Evolutionary conservation across 805 yeast genomes (phyloP).

Genomic region (Starmerella khaoyaiensis): DNA sequence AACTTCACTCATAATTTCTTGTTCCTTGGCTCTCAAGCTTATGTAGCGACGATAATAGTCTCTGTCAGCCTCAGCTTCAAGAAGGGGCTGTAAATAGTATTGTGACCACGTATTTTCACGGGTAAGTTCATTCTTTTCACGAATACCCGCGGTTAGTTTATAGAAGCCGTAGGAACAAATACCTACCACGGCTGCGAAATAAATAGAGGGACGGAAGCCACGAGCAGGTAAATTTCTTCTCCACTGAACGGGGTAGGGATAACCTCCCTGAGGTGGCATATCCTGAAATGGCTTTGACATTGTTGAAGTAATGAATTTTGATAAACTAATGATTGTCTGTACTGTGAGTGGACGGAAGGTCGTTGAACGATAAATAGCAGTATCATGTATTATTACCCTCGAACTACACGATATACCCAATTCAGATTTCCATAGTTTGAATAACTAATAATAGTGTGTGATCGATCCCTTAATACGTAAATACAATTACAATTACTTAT

Average conservation of each 20-base stretch:
- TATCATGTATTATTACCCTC: too few species aligned
- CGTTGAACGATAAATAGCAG: not conserved
- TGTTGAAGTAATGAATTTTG: not conserved
- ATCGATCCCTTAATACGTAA: too few species aligned
- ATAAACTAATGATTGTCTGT: not conserved
- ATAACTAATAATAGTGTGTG: too few species aligned
- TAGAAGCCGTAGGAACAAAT: slow-evolving; percentile 63
- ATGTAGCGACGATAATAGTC: slow-evolving; percentile 57
- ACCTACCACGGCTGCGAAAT: slow-evolving; percentile 51
- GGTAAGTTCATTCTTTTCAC: slow-evolving; percentile 57
- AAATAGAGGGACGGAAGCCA: slow-evolving; percentile 68
- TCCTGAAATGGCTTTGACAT: slow-evolving; percentile 39
- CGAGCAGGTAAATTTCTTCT: slow-evolving; percentile 73
- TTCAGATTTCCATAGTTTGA: too few species aligned
- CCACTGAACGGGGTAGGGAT: slow-evolving; percentile 72
- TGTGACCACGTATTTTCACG: slow-evolving; percentile 73
- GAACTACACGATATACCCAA: too few species aligned
- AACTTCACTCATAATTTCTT: slow-evolving; percentile 48
- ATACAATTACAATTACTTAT: too few species aligned
- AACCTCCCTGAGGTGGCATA: slow-evolving; percentile 77
- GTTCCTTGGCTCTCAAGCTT: slow-evolving; percentile 57
- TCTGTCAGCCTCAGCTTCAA: slow-evolving; percentile 74
- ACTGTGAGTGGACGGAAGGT: not conserved
- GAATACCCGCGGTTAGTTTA: slow-evolving; percentile 48
- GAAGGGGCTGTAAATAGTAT: slow-evolving; percentile 54